Conservation (phyloP, 208 protist species). For the Leishmania braziliensis region DNA sequence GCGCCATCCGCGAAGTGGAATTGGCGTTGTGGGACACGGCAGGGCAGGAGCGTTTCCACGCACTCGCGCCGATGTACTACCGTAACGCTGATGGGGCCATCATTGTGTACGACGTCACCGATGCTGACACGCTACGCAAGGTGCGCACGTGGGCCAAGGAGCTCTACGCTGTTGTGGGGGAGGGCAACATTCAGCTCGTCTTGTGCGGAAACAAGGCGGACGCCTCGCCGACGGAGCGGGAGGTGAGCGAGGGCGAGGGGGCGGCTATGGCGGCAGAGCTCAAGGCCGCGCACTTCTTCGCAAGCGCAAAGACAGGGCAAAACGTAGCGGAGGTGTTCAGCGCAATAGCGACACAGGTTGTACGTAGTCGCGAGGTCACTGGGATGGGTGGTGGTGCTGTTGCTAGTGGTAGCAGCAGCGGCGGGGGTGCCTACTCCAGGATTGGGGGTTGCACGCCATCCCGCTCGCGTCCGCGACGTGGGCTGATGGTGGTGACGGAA, state of each 20-base stretch:
- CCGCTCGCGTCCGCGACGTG: slow-evolving; percentile 34
- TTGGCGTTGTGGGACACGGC: slow-evolving; percentile 96
- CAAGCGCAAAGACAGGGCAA: slow-evolving; percentile 71
- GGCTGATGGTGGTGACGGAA: slow-evolving; percentile 42
- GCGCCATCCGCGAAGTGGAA: slow-evolving; percentile 60
- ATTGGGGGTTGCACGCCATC: slow-evolving; percentile 6
- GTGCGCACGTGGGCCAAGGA: slow-evolving; percentile 97
- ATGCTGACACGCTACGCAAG: slow-evolving; percentile 90
- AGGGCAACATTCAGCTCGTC: slow-evolving; percentile 84
- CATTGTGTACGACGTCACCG: slow-evolving; percentile 96
- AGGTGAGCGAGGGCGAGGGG: slow-evolving; percentile 74
- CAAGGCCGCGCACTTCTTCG: slow-evolving; percentile 66
- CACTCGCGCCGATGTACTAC: slow-evolving; percentile 89
- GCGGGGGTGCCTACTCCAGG: not conserved
- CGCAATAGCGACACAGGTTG: slow-evolving; percentile 56
- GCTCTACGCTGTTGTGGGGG: slow-evolving; percentile 90
- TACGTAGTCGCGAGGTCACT: slow-evolving; percentile 17
- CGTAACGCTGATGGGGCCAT: slow-evolving; percentile 85
- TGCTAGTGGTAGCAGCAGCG: not conserved
- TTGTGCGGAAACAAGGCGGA: slow-evolving; percentile 96
- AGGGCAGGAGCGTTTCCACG: slow-evolving; percentile 98
- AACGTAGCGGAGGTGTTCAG: slow-evolving; percentile 74
- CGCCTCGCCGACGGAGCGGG: slow-evolving; percentile 57
- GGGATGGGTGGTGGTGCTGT: not conserved
- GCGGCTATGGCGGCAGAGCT: slow-evolving; percentile 59